phyloP scores from a whole-genome alignment of 306 rosid genomes.

The Crataegus laevigata region DNA sequence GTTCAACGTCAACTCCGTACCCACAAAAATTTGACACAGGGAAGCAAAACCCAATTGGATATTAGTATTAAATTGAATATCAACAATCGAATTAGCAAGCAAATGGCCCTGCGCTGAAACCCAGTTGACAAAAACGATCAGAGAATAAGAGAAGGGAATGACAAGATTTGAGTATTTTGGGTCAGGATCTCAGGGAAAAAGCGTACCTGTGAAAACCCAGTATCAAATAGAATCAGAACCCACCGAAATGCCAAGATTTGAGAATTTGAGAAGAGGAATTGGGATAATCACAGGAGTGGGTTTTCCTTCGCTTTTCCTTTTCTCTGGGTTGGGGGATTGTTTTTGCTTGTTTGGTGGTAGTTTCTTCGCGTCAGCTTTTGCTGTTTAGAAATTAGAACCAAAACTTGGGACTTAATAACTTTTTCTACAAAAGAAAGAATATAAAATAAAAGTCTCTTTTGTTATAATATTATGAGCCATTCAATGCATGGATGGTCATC shows the following conservation, averaged over 20 bases:
- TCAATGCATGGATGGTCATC: no score
- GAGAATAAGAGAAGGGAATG: background rate
- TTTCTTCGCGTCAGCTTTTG: background rate
- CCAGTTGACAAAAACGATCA: background rate
- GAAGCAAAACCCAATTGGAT: background rate
- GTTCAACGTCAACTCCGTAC: background rate
- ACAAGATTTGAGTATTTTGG: background rate
- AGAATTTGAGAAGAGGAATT: background rate
- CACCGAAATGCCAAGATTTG: background rate
- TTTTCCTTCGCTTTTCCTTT: background rate
- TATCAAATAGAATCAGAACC: constrained; percentile 4
- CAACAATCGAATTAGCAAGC: background rate
- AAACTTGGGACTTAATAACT: background rate
- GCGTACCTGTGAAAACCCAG: constrained; percentile 15
- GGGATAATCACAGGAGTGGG: background rate
- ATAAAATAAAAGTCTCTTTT: background rate
- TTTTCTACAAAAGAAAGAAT: background rate
- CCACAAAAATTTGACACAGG: background rate
- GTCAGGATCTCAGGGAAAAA: background rate
- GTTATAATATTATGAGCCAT: no score
- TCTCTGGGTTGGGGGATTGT: background rate
- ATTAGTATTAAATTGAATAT: background rate
- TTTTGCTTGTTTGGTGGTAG: constrained; percentile 15
- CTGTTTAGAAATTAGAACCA: constrained; percentile 2
- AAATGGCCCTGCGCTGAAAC: background rate